A percentile compares a stretch with the other conserved stretches of the same genome.
phyloP scores from a whole-genome alignment of 2,329 filamentous ascomycete genomes.

The Mariannaea sp. region DNA sequence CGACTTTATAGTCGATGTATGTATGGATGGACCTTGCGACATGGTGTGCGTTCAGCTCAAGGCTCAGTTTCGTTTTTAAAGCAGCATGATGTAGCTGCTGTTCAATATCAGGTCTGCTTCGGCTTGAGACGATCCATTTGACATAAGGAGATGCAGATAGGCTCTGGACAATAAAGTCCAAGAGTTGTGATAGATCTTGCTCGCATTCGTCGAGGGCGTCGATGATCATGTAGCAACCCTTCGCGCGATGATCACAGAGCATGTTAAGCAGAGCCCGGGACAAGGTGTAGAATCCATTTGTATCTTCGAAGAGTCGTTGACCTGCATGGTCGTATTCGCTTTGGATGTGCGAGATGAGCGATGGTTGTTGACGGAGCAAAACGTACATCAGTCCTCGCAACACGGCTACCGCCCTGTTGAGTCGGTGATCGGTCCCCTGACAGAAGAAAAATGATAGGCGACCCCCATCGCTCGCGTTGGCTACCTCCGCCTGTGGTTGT shows the following conservation, averaged over 20 bases:
- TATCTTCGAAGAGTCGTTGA: neutral
- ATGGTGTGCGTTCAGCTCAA: conserved; percentile 23
- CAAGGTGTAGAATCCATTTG: neutral
- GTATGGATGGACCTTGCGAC: neutral
- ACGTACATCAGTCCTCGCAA: conserved; percentile 2
- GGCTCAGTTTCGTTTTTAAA: conserved; percentile 38
- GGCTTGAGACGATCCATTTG: conserved; percentile 53
- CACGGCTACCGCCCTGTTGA: neutral
- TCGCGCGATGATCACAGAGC: neutral
- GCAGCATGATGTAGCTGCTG: conserved; percentile 23
- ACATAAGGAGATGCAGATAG: conserved; percentile 15
- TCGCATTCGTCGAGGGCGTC: conserved; percentile 8
- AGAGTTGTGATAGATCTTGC: neutral
- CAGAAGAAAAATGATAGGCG: conserved; percentile 12
- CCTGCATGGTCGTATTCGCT: neutral
- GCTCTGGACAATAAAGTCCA: neutral
- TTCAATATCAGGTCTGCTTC: conserved; percentile 44
- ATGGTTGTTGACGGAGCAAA: neutral
- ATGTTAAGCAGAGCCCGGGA: neutral
- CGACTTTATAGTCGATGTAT: neutral
- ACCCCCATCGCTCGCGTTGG: neutral
- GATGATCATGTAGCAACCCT: neutral
- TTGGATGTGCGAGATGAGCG: neutral
- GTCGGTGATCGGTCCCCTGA: conserved; percentile 2
- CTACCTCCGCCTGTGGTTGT: no score